A percentile compares a stretch with the other conserved stretches of the same genome.
Conservation (phyloP, 1,139 yeast species). For the Candida neerlandica region DNA sequence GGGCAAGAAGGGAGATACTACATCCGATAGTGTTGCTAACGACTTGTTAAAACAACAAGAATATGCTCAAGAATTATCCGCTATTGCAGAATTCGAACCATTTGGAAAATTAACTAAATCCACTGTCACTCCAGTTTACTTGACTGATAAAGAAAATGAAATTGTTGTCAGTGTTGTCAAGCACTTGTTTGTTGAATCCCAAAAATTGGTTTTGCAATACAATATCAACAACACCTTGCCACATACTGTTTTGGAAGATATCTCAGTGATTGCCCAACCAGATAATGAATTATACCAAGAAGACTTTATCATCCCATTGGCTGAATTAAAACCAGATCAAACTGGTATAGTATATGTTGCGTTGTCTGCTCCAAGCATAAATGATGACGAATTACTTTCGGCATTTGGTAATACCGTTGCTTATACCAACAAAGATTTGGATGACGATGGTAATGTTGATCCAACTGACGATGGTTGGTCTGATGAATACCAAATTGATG, state of each 20-base stretch:
- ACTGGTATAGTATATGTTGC: constrained; percentile 82
- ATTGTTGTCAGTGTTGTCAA: constrained; percentile 84
- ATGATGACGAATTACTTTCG: constrained; percentile 48
- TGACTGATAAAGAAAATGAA: constrained; percentile 93
- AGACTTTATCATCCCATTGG: constrained; percentile 75
- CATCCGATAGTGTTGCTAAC: constrained; percentile 25
- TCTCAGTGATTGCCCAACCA: constrained; percentile 71
- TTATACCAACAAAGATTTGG: constrained; percentile 81
- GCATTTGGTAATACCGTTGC: constrained; percentile 70
- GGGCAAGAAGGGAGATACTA: constrained; percentile 11
- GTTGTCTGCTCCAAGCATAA: constrained; percentile 56
- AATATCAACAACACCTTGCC: constrained; percentile 83
- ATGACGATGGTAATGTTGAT: constrained; percentile 68
- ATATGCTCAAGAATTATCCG: constrained; percentile 65
- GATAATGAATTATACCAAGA: constrained; percentile 63
- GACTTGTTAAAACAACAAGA: constrained; percentile 58
- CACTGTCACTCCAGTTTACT: constrained; percentile 57
- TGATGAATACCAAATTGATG: constrained; percentile 91
- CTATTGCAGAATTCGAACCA: constrained; percentile 66
- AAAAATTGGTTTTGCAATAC: constrained; percentile 82
- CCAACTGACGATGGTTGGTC: constrained; percentile 83
- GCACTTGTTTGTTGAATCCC: constrained; percentile 67
- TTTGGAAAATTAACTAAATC: constrained; percentile 81
- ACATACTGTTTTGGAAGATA: constrained; percentile 75
- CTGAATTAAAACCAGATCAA: constrained; percentile 68